Conservation (phyloP, 2,329 filamentous ascomycete species). For the Clarireedia homoeocarpa region DNA sequence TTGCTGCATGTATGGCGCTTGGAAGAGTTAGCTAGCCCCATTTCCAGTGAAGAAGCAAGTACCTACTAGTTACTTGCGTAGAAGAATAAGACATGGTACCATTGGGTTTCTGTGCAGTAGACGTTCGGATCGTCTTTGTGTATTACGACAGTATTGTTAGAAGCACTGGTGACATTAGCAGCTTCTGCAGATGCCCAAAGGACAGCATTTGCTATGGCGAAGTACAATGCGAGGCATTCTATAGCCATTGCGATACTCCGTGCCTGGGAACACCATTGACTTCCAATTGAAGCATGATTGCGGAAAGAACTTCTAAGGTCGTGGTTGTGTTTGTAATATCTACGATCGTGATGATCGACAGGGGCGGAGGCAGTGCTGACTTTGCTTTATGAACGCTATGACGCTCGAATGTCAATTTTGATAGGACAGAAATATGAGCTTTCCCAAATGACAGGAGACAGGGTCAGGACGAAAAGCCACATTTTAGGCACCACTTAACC, state of each 20-base stretch:
- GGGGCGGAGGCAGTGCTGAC: too few relatives aligned
- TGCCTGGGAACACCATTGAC: not conserved
- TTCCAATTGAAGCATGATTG: not conserved
- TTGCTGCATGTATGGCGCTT: not conserved
- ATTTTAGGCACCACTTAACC: not conserved
- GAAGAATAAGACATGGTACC: not conserved
- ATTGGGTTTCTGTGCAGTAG: not conserved
- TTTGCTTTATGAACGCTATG: not conserved
- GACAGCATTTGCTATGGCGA: not conserved
- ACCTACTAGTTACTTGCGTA: not conserved
- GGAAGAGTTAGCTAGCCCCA: not conserved
- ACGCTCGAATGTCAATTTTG: not conserved
- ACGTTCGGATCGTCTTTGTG: not conserved
- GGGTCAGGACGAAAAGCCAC: not conserved
- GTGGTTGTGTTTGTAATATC: too few relatives aligned
- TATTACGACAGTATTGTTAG: not conserved
- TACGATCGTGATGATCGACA: too few relatives aligned
- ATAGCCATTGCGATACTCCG: not conserved
- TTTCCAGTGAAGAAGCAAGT: not conserved
- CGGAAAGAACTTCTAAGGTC: too few relatives aligned
- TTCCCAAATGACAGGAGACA: not conserved
- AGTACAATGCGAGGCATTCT: too few relatives aligned
- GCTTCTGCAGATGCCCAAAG: not conserved
- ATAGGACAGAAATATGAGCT: not conserved
- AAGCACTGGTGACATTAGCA: not conserved